Percentiles rank a stretch among this genome's conserved stretches.
phyloP scores from a whole-genome alignment of 306 rosid species.

The Oemleria cerasiformis region DNA sequence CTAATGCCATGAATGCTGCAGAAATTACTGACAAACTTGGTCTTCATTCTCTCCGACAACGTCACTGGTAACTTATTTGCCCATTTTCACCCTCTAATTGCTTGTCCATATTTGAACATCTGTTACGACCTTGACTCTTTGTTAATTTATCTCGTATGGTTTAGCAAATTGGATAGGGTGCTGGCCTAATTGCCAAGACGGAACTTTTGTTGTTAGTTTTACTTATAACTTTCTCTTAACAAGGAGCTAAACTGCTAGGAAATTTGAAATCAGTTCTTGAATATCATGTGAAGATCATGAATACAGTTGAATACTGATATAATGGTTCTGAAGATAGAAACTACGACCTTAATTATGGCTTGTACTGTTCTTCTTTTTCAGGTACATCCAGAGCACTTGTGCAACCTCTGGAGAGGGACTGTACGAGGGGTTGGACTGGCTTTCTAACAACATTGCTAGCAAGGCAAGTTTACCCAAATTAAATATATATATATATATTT shows the following conservation, averaged over 20 bases:
- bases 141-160: constrained; percentile 9
- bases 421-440: constrained; percentile 93
- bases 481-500: not conserved
- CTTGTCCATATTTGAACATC: not conserved
- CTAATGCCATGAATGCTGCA: constrained; percentile 98
- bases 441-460: constrained; percentile 90
- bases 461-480: constrained; percentile 47
- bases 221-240: not conserved
- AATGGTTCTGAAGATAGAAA: constrained; percentile 2
- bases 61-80: constrained; percentile 72
- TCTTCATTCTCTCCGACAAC: constrained; percentile 94
- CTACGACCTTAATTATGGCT: constrained; percentile 12
- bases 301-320: not conserved
- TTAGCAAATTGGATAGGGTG: not conserved
- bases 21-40: constrained; percentile 98
- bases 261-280: not conserved
- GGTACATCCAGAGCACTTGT: constrained; percentile 99
- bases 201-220: not conserved
- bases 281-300: not conserved
- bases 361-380: constrained; percentile 40
- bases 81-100: not conserved
- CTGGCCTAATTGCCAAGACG: not conserved
- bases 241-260: not conserved
- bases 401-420: constrained; percentile 99
- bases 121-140: not conserved